phyloP scores from a whole-genome alignment of 345 rosid species.

The Eutrema japonicum region DNA sequence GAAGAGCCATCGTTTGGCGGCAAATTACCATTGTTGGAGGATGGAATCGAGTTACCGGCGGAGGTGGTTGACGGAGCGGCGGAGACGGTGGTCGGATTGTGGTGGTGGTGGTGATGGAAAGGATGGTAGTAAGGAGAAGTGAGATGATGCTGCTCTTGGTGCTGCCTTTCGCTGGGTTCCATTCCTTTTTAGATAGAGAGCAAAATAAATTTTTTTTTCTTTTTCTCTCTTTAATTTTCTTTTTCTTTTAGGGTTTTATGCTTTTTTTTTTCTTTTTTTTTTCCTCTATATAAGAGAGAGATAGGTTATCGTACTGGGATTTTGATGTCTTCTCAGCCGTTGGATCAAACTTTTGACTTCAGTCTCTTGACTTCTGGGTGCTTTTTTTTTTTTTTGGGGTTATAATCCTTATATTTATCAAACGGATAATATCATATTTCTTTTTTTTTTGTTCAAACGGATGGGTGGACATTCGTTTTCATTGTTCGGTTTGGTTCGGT shows the following conservation, averaged over 20 bases:
- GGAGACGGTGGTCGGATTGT: slow-evolving; percentile 47
- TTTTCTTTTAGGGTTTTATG: slow-evolving; percentile 38
- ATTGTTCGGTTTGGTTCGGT: background rate
- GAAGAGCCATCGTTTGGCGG: slow-evolving; percentile 49
- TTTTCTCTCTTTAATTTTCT: slow-evolving; percentile 22
- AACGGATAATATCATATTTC: background rate
- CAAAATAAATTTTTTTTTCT: slow-evolving; percentile 36
- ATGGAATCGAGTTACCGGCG: slow-evolving; percentile 40
- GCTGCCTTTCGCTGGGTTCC: slow-evolving; percentile 70
- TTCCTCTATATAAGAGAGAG: background rate
- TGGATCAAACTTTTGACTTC: slow-evolving; percentile 30
- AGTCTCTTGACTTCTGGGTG: slow-evolving; percentile 12
- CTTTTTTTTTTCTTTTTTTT: slow-evolving; percentile 11
- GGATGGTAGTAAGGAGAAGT: slow-evolving; percentile 51
- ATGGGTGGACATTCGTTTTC: background rate
- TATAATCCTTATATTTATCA: background rate
- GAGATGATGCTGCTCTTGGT: slow-evolving; percentile 50
- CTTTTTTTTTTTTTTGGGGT: background rate
- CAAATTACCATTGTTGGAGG: slow-evolving; percentile 69
- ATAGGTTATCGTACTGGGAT: slow-evolving; percentile 23
- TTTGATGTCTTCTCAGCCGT: slow-evolving; percentile 32
- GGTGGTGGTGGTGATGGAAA: slow-evolving; percentile 27
- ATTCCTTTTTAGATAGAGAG: slow-evolving; percentile 51
- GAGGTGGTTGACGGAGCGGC: slow-evolving; percentile 45
- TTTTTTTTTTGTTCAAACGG: background rate